Conservation (phyloP, 352 stramenopile genomes). For the Globisporangium heterothallicum region DNA sequence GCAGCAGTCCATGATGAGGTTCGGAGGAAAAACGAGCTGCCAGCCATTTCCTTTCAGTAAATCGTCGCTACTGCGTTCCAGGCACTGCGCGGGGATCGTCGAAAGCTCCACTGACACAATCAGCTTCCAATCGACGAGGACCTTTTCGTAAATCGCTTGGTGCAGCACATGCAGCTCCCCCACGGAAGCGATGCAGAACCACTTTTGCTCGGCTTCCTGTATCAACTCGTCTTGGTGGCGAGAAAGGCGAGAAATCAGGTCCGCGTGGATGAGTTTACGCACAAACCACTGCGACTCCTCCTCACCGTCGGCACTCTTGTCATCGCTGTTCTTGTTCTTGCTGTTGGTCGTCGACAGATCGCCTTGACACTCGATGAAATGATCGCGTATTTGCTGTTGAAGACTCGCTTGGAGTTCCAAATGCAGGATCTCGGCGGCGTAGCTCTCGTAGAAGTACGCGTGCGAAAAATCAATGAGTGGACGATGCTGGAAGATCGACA, state of each 20-base stretch:
- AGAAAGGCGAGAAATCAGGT: slow-evolving; percentile 15
- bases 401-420: slow-evolving; percentile 42
- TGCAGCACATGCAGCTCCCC: slow-evolving; percentile 30
- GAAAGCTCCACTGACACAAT: slow-evolving; percentile 34
- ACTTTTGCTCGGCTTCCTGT: slow-evolving; percentile 26
- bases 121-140: slow-evolving; percentile 39
- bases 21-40: slow-evolving; percentile 26
- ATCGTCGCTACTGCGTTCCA: slow-evolving; percentile 24
- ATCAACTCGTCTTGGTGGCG: slow-evolving; percentile 16
- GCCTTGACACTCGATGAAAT: slow-evolving; percentile 14
- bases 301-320: background rate
- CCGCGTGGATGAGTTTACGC: slow-evolving; percentile 17
- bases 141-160: slow-evolving; percentile 36
- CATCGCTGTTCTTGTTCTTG: too few species aligned
- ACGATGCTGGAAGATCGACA: slow-evolving; percentile 19
- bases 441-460: slow-evolving; percentile 60
- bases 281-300: slow-evolving; percentile 14
- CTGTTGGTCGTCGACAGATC: slow-evolving; percentile 11
- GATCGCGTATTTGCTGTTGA: slow-evolving; percentile 21
- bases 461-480: slow-evolving; percentile 45
- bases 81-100: slow-evolving; percentile 14
- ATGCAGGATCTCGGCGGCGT: slow-evolving; percentile 35
- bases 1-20: slow-evolving; percentile 27
- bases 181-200: slow-evolving; percentile 24
- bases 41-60: slow-evolving; percentile 25